Percentiles rank a stretch among this genome's conserved stretches.
phyloP scores from a whole-genome alignment of 2,329 filamentous ascomycete species.

The Ascochyta lentis region DNA sequence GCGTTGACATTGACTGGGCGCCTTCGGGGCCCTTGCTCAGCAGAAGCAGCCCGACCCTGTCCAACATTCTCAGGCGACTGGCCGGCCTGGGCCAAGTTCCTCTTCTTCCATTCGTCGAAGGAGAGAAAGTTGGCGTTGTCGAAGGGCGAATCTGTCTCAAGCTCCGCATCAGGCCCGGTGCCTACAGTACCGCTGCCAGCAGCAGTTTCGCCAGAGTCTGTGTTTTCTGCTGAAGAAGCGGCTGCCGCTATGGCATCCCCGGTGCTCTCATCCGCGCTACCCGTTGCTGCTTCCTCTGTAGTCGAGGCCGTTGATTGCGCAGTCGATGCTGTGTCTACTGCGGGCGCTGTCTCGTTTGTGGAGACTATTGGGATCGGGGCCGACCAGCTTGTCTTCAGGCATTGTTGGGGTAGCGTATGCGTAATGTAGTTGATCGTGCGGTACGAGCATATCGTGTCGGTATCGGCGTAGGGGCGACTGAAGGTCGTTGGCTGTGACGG shows the following conservation, averaged over 20 bases:
- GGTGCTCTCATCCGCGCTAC: constrained; percentile 11
- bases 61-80: constrained; percentile 75
- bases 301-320: constrained; percentile 12
- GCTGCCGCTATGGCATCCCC: neutral
- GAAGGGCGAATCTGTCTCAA: constrained; percentile 69
- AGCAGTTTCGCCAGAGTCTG: constrained; percentile 12
- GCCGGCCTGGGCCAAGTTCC: constrained; percentile 84
- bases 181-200: constrained; percentile 18
- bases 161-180: constrained; percentile 55
- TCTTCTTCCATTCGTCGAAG: constrained; percentile 97
- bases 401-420: constrained; percentile 77
- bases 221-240: constrained; percentile 14
- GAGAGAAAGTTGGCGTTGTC: constrained; percentile 88
- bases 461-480: constrained; percentile 33
- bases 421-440: constrained; percentile 84
- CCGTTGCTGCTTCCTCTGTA: constrained; percentile 16
- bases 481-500: constrained; percentile 20
- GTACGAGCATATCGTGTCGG: constrained; percentile 54
- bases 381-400: constrained; percentile 68
- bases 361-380: constrained; percentile 27
- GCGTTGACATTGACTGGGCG: constrained; percentile 67
- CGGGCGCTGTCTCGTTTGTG: constrained; percentile 19
- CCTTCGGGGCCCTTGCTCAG: constrained; percentile 55
- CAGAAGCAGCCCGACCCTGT: constrained; percentile 58
- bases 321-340: constrained; percentile 18